A percentile compares a stretch with the other conserved stretches of the same genome.
These are phyloP conservation scores for Penicillium subrubescens DNA, from an alignment of 495 filamentous ascomycete species.

Conservation along the genomic window DNA sequence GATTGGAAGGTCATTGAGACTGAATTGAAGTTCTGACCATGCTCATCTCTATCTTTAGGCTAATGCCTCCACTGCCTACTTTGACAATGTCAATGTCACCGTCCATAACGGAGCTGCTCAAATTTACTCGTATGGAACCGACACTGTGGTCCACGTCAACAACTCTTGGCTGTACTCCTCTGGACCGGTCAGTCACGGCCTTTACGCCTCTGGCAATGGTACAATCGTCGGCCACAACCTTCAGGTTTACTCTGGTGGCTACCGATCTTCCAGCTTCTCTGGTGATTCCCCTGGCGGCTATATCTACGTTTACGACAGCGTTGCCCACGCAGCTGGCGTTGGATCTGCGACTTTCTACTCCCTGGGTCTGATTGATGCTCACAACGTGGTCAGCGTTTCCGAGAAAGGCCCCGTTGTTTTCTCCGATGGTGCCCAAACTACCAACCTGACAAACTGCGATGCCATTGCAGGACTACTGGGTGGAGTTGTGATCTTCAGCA, in stretches of 20 bases:
- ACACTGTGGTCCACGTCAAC: slow-evolving; percentile 20
- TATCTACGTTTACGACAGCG: slow-evolving; percentile 20
- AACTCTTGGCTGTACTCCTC: slow-evolving; percentile 25
- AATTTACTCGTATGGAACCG: slow-evolving; percentile 17
- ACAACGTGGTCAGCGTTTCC: slow-evolving; percentile 15
- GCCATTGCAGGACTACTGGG: slow-evolving; percentile 16
- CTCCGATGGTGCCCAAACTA: slow-evolving; percentile 13
- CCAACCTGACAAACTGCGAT: slow-evolving; percentile 12
- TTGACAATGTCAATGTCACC: slow-evolving; percentile 18
- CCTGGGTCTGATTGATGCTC: slow-evolving; percentile 12
- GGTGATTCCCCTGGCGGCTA: slow-evolving; percentile 20
- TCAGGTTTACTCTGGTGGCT: slow-evolving; percentile 19
- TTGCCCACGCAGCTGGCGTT: slow-evolving; percentile 22
- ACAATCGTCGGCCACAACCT: slow-evolving; percentile 19
- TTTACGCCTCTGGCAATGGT: slow-evolving; percentile 24
- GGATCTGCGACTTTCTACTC: slow-evolving; percentile 25
- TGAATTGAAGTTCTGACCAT: background rate
- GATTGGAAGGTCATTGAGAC: background rate
- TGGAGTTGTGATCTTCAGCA: slow-evolving; percentile 22
- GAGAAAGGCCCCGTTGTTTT: slow-evolving; percentile 20
- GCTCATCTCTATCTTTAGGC: background rate
- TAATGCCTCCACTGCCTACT: slow-evolving; percentile 17
- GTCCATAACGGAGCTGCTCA: slow-evolving; percentile 20
- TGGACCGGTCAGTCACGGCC: slow-evolving; percentile 19
- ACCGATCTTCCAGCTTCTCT: slow-evolving; percentile 23